Conservation (phyloP, 1,284 basidiomycete genomes). For the Rhodotorula sp. region DNA sequence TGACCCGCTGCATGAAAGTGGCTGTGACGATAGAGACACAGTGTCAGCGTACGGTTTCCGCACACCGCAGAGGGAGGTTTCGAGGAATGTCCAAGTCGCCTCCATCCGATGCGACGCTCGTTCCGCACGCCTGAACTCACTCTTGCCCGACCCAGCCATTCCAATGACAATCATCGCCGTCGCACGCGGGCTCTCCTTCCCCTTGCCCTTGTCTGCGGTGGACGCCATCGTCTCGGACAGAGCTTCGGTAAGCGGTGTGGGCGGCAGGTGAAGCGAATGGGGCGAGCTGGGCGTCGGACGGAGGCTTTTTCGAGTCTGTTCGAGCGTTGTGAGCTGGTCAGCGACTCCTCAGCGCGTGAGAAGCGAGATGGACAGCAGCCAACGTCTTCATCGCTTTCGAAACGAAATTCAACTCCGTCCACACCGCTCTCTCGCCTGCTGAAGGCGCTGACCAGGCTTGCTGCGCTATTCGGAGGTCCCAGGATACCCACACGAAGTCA, state of each 20-base stretch:
- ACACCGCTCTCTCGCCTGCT: too few species aligned
- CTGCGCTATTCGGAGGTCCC: too few species aligned
- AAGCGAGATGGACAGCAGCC: too few species aligned
- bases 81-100: not conserved
- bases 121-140: not conserved
- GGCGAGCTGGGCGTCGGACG: not conserved
- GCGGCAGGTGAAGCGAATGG: not conserved
- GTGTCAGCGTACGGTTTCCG: not conserved
- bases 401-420: too few species aligned
- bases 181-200: constrained; percentile 19
- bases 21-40: not conserved
- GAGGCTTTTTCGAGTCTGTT: too few species aligned
- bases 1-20: constrained; percentile 90
- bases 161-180: constrained; percentile 44
- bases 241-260: not conserved
- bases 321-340: too few species aligned
- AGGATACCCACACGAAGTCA: too few species aligned
- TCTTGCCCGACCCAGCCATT: constrained; percentile 31
- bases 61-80: not conserved
- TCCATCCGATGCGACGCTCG: not conserved
- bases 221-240: not conserved
- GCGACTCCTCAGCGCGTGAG: too few species aligned
- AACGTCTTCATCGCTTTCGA: too few species aligned
- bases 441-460: too few species aligned
- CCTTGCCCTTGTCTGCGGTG: constrained; percentile 19